Evolutionary conservation across 495 filamentous ascomycete species (phyloP), one percentile per base, ranked within the genome.

Genomic region (Penicillium lagena): DNA sequence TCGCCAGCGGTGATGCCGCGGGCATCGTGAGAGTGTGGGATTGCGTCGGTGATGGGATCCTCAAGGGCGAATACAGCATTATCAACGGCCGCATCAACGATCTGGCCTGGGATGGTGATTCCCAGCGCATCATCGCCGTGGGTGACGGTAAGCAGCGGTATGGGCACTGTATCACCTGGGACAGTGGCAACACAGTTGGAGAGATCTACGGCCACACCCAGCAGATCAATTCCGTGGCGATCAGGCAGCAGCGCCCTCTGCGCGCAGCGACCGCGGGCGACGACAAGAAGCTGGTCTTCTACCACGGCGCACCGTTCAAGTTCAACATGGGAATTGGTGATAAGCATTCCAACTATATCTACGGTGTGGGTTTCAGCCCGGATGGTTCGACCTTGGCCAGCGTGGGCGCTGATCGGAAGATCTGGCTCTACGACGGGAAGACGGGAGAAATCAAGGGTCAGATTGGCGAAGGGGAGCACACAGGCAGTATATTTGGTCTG

Each of bases 81-180:
- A 89, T 97, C 51, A 90, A 88, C 40, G 94, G 93, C 29, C 83
- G 87, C 37, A 95, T 98, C 63, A 93, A 93, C 60, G 93, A 97
- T 59, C 72, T 98, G 39, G 89, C 91, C 9, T 98, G 93, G 90
- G 93, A 97, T 62, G 94, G 91, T 37, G 93, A 98, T 63, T 90
- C 86, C 39, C 90, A 96, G 69, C 85, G 93, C 17, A 86, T 98
- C 40, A 95, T 96, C 49, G 94, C 91, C 9, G 94, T 97, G 13
- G 93, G 93, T 15, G 84, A 96, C 46, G 93, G 93, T 12, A 90
- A 91, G 60, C 89, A 97, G 64, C 79, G 87, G 41, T 95, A 85
- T 64, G 94, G 93, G 12, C 90, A 91, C 59, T 95, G 87, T 69
- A 89, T 97, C 56, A 95, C 89, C 7, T 91, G 88, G 56, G 94